A percentile compares a stretch with the other conserved stretches of the same genome.
Evolutionary conservation across 2,329 filamentous ascomycete species (phyloP).

Genomic region (Triangularia setosa): DNA sequence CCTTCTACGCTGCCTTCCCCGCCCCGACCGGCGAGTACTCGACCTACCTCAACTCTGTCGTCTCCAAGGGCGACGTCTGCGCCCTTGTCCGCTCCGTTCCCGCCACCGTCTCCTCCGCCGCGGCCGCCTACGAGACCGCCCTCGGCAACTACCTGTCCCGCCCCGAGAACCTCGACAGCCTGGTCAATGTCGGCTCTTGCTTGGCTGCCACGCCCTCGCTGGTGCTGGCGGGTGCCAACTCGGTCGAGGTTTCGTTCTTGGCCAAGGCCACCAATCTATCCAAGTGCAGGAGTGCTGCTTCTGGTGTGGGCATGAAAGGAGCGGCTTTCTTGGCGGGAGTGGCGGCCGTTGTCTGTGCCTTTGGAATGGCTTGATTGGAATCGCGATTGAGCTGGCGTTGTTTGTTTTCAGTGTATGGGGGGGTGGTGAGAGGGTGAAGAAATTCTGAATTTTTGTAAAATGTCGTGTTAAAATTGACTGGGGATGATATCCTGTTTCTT

Average conservation of each 20-base stretch:
- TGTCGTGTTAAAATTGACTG: too few species aligned
- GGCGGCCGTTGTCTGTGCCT: too few species aligned
- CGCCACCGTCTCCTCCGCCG: not conserved
- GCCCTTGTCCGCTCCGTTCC: not conserved
- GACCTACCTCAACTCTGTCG: not conserved
- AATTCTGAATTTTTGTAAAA: too few species aligned
- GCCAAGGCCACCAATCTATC: not conserved
- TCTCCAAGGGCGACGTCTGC: not conserved
- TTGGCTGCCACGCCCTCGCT: not conserved
- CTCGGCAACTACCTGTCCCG: not conserved
- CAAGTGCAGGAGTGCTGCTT: not conserved
- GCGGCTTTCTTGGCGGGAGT: too few species aligned
- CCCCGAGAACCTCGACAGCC: not conserved
- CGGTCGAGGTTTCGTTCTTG: not conserved
- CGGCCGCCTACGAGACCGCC: not conserved
- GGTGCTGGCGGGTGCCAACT: not conserved
- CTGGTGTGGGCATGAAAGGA: not conserved
- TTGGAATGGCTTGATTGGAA: too few species aligned
- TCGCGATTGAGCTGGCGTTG: too few species aligned
- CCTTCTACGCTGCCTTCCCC: not conserved
- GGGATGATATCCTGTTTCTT: too few species aligned
- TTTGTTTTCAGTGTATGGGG: too few species aligned
- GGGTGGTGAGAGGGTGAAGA: too few species aligned
- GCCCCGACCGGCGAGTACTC: not conserved
- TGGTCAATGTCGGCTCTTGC: not conserved